Evolutionary conservation across 768 basidiomycete genomes (phyloP), one percentile per base, ranked within the genome.

Genomic region (Tulasnella sp.): DNA sequence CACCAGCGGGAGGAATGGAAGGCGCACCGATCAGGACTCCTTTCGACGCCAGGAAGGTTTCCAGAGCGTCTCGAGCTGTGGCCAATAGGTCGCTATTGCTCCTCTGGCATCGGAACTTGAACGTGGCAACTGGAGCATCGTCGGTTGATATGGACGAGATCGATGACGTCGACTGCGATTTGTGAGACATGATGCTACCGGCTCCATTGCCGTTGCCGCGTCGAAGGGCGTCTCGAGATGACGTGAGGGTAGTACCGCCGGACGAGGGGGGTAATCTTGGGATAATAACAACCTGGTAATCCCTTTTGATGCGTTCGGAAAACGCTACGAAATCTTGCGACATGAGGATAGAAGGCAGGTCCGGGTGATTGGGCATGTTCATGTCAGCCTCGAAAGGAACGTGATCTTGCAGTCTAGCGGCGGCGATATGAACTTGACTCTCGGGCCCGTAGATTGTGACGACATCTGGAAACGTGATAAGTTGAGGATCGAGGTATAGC

Each of bases 381-480:
- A 97, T 92, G 79, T 97, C 94, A 17, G 95, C 96, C 82, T 98
- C 96, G 81, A 97, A 97, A 3, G 95, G 96, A 77, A 98, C 94
- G 80, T 97, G 94, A 81, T 97, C 95, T 95, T 97, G 80, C 8
- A 99, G 85, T 96, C 97, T 97, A 8, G 96, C 92, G 36, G 93
- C 94, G 31, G 97, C 95, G 80, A 98, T 97, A 82, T 96, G 94
- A 15, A 97, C 94, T 82, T 99, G 97, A 78, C 91, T 93, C 83
- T 99, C 96, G 15, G 97, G 97, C 2, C 97, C 97, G 82, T 94
- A 98, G 79, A 99, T 94, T n/a, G 90, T 91, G 58, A 99, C 93
- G 22, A 96, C 88, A 82, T 99, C 97, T 77, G 58, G n/a, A 71
- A 12, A 34, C 15, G 54, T 80, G 31, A 77, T n/a, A 78, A 67